Percentiles rank a stretch among this genome's conserved stretches.
phyloP scores from a whole-genome alignment of 768 basidiomycete genomes.

The Suillus placidus region DNA sequence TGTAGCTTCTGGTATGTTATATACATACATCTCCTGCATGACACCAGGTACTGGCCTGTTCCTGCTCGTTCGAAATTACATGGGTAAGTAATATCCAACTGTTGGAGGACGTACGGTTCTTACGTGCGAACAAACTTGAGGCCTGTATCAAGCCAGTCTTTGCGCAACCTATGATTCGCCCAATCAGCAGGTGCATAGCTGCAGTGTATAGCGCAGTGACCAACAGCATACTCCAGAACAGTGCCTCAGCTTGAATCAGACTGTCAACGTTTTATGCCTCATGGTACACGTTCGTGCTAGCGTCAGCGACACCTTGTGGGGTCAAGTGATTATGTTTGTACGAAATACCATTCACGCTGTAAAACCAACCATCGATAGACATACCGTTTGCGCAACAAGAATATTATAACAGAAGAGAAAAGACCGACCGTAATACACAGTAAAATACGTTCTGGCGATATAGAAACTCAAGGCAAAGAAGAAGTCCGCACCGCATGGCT shows the following conservation, averaged over 20 bases:
- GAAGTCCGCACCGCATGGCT: constrained; percentile 32
- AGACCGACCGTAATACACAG: constrained; percentile 38
- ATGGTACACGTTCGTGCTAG: constrained; percentile 2
- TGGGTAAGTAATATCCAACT: background rate
- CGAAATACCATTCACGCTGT: constrained; percentile 3
- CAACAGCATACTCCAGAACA: background rate
- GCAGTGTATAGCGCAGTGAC: background rate
- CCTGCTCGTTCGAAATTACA: background rate
- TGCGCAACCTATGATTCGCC: background rate
- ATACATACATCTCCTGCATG: background rate
- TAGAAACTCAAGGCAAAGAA: constrained; percentile 16
- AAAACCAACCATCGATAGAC: constrained; percentile 10
- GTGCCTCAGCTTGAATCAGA: background rate
- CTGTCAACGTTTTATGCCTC: background rate
- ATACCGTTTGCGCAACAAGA: constrained; percentile 13
- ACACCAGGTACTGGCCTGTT: background rate
- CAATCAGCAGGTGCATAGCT: background rate
- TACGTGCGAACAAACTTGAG: background rate
- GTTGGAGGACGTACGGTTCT: background rate
- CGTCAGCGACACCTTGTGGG: constrained; percentile 2
- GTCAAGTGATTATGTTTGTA: constrained; percentile 6
- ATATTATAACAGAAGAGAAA: constrained; percentile 18
- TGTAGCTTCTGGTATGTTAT: background rate
- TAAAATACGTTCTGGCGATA: constrained; percentile 25
- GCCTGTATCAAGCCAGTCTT: background rate